phyloP scores from a whole-genome alignment of 2,329 filamentous ascomycete genomes.

The Mollisia scopiformis region DNA sequence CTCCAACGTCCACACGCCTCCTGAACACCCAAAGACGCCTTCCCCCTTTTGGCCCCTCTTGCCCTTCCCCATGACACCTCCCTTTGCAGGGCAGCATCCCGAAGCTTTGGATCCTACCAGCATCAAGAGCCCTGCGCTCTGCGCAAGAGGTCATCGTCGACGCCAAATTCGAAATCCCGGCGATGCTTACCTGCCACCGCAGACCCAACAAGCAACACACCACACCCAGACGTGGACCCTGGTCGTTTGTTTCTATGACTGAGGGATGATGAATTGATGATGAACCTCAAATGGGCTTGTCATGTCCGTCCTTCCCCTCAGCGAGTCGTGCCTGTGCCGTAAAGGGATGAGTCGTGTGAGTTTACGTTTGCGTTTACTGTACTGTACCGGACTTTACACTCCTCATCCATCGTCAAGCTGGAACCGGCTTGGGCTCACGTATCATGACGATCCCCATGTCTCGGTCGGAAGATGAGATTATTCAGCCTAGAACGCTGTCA shows the following conservation, averaged over 20 bases:
- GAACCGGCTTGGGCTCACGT: background rate
- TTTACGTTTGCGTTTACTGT: background rate
- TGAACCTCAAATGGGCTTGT: background rate
- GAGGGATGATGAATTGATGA: background rate
- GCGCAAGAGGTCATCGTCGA: constrained; percentile 2
- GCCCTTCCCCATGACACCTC: constrained; percentile 6
- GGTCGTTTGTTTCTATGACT: too few species aligned
- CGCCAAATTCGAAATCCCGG: constrained; percentile 4
- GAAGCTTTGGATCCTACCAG: constrained; percentile 22
- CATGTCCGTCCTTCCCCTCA: too few species aligned
- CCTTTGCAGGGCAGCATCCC: constrained; percentile 24
- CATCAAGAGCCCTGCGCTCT: constrained; percentile 12
- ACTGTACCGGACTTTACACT: too few species aligned
- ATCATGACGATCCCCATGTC: background rate
- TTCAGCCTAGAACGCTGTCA: background rate
- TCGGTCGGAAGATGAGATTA: background rate
- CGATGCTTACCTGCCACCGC: constrained; percentile 1
- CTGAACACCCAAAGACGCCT: background rate
- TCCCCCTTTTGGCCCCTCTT: too few species aligned
- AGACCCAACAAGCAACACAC: background rate
- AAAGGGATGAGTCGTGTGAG: background rate
- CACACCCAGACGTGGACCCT: background rate
- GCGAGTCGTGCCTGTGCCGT: background rate
- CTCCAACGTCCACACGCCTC: background rate
- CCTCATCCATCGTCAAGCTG: background rate